Percentiles rank a stretch among this genome's conserved stretches.
Evolutionary conservation across 2,329 filamentous ascomycete species (phyloP).

Genomic region (Colletotrichum trifolii): DNA sequence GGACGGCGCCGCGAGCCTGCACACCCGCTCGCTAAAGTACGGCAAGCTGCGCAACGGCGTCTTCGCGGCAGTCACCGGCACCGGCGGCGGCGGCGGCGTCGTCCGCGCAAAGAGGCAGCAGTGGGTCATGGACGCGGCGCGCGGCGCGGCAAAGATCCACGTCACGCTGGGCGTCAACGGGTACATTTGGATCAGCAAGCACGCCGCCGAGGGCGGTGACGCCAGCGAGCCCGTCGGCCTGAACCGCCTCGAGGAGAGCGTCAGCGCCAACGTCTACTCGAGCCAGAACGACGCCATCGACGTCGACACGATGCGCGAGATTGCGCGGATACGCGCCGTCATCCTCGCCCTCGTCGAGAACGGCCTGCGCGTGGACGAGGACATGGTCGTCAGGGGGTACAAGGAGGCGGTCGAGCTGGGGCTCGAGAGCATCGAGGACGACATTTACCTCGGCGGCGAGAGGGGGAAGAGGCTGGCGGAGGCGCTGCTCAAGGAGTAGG

Average conservation of each 20-base stretch:
- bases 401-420: conserved; percentile 82
- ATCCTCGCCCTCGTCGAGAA: conserved; percentile 86
- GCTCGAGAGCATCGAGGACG: conserved; percentile 68
- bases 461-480: conserved; percentile 62
- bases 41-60: conserved; percentile 95
- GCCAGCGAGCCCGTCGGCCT: conserved; percentile 72
- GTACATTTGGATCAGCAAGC: conserved; percentile 94
- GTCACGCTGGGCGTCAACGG: conserved; percentile 95
- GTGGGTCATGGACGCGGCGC: conserved; percentile 76
- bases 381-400: conserved; percentile 85
- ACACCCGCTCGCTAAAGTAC: conserved; percentile 92
- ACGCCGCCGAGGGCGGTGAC: conserved; percentile 65
- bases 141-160: conserved; percentile 76
- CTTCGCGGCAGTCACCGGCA: conserved; percentile 84
- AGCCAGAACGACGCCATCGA: conserved; percentile 92
- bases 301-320: conserved; percentile 83
- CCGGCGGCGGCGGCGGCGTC: conserved; percentile 86
- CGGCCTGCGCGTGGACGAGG: conserved; percentile 88
- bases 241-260: conserved; percentile 87
- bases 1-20: conserved; percentile 87
- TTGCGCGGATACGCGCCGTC: conserved; percentile 83
- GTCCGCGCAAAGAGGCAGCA: conserved; percentile 87
- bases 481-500: conserved; percentile 42
- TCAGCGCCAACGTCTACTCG: conserved; percentile 88
- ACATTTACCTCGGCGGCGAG: conserved; percentile 70